Evolutionary conservation across 257 asterid species (phyloP).

Genomic region (Leptodermis oblonga): DNA sequence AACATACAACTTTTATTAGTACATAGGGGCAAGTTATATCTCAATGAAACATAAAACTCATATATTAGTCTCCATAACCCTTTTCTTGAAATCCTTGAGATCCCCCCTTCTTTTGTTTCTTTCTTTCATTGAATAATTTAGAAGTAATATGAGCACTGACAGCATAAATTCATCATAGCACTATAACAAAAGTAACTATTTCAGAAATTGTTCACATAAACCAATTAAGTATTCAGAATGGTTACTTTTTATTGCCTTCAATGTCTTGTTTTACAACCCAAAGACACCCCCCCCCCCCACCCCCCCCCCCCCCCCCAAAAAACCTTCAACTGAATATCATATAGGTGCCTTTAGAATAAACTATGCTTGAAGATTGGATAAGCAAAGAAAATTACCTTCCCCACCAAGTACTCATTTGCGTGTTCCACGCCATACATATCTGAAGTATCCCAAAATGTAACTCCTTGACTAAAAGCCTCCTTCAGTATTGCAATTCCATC

Average conservation of each 20-base stretch:
- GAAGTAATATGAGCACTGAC: not conserved
- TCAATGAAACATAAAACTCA: not conserved
- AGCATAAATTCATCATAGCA: not conserved
- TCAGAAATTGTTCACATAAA: not conserved
- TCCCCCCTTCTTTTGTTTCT: too few relatives aligned
- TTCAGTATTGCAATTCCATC: conserved; percentile 46
- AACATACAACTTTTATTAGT: not conserved
- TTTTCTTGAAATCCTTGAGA: not conserved
- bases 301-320: too few relatives aligned
- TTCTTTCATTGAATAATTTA: not conserved
- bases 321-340: not conserved
- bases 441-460: conserved; percentile 46
- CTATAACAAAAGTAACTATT: not conserved
- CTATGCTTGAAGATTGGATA: too few relatives aligned
- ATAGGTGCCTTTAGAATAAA: not conserved
- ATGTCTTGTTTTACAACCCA: not conserved
- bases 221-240: not conserved
- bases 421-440: conserved; percentile 41
- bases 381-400: conserved; percentile 31
- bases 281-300: too few relatives aligned
- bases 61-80: not conserved
- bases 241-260: not conserved
- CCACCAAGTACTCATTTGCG: conserved; percentile 43
- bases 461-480: conserved; percentile 43
- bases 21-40: too few relatives aligned